Evolutionary conservation across 371 early-diverging fungal species (phyloP).

Genomic region (Rhizopus delemar): DNA sequence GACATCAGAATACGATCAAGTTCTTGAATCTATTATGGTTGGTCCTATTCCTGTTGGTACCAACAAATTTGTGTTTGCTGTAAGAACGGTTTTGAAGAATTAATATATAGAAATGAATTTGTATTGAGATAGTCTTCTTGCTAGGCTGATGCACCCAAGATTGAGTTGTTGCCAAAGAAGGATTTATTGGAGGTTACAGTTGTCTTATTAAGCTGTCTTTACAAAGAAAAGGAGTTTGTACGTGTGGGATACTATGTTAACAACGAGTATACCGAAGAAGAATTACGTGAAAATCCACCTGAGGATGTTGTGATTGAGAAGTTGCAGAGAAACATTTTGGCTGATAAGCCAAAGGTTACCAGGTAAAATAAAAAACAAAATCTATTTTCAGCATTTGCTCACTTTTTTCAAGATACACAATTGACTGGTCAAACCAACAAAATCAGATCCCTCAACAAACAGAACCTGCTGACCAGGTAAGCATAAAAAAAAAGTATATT

Average conservation of each 20-base stretch:
- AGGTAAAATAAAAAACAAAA: conserved; percentile 42
- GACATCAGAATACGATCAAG: conserved; percentile 84
- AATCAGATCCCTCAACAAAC: conserved; percentile 24
- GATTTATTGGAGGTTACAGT: conserved; percentile 90
- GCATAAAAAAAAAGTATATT: not conserved
- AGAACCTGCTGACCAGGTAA: conserved; percentile 26
- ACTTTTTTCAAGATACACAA: conserved; percentile 37
- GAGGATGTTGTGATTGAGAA: conserved; percentile 64
- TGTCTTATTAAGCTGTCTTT: conserved; percentile 86
- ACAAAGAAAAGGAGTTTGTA: conserved; percentile 88
- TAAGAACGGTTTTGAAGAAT: conserved; percentile 34
- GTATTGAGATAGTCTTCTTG: not conserved
- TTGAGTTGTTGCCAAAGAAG: conserved; percentile 68
- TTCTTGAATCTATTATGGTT: conserved; percentile 91
- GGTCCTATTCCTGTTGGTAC: conserved; percentile 97
- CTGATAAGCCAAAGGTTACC: conserved; percentile 94
- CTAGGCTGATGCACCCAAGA: conserved; percentile 74
- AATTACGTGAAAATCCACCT: conserved; percentile 42
- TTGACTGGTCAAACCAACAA: conserved; percentile 46
- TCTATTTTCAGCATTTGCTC: not conserved
- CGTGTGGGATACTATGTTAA: conserved; percentile 96
- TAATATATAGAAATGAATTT: not conserved
- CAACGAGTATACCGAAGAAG: conserved; percentile 83
- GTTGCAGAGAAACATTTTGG: conserved; percentile 83
- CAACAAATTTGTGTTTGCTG: conserved; percentile 91